These are phyloP conservation scores for Russula abietina DNA, from an alignment of 768 basidiomycete species.

Conservation along the genomic window DNA sequence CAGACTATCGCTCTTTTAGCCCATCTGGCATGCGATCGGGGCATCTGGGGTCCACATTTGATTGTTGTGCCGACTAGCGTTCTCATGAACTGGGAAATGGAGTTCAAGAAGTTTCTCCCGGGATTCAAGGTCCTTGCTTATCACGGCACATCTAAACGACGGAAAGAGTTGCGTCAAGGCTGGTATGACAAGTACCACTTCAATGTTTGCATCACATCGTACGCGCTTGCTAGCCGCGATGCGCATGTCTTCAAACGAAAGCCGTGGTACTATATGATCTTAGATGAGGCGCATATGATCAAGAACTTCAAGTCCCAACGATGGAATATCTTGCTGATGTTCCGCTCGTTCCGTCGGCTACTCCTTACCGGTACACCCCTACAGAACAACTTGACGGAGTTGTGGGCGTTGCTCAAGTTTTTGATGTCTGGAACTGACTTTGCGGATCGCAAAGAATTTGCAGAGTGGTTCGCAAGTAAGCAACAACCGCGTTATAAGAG, in stretches of 20 bases:
- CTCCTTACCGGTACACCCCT: slow-evolving; percentile 94
- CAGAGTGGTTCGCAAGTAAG: slow-evolving; percentile 94
- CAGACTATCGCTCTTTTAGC: slow-evolving; percentile 94
- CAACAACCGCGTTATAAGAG: slow-evolving; percentile 13
- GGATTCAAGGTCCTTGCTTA: slow-evolving; percentile 85
- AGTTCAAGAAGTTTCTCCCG: slow-evolving; percentile 93
- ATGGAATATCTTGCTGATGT: slow-evolving; percentile 88
- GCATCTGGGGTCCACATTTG: slow-evolving; percentile 90
- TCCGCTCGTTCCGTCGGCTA: slow-evolving; percentile 78
- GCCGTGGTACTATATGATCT: slow-evolving; percentile 92
- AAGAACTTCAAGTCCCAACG: slow-evolving; percentile 93
- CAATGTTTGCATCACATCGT: slow-evolving; percentile 93
- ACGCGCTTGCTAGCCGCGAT: slow-evolving; percentile 87
- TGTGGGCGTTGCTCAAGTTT: slow-evolving; percentile 95
- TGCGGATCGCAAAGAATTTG: slow-evolving; percentile 89
- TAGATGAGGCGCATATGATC: slow-evolving; percentile 97
- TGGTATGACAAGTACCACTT: slow-evolving; percentile 88
- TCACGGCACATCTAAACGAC: slow-evolving; percentile 82
- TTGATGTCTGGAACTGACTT: slow-evolving; percentile 86
- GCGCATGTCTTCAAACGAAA: slow-evolving; percentile 89
- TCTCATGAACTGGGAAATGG: slow-evolving; percentile 93
- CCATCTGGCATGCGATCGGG: slow-evolving; percentile 83
- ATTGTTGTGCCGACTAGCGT: slow-evolving; percentile 93
- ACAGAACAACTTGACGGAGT: slow-evolving; percentile 92
- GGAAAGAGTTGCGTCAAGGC: slow-evolving; percentile 83